Evolutionary conservation across 2,329 filamentous ascomycete species (phyloP).

Genomic region (Trichoderma citrinoviride): DNA sequence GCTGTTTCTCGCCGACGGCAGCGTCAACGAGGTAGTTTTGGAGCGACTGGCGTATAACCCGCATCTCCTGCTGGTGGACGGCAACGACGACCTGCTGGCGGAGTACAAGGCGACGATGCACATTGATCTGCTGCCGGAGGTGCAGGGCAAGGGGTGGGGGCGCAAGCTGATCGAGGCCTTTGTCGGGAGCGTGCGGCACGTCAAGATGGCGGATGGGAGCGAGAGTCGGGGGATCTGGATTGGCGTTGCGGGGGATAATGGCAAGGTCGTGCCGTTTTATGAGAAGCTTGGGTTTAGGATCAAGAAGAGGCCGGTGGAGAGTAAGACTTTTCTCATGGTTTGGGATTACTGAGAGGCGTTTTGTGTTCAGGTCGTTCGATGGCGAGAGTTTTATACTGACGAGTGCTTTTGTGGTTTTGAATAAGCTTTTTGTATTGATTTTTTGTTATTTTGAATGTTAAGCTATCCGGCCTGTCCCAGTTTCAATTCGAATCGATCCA

Average conservation of each 20-base stretch:
- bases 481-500: neutral
- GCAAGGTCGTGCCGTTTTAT: constrained; percentile 48
- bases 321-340: constrained; percentile 43
- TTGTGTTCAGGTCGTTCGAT: too few relatives aligned
- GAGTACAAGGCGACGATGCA: constrained; percentile 47
- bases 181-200: constrained; percentile 38
- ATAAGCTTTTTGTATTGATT: neutral
- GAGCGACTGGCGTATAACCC: constrained; percentile 44
- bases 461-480: constrained; percentile 4
- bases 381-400: neutral
- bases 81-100: constrained; percentile 36
- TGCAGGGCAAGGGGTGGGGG: constrained; percentile 46
- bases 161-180: constrained; percentile 41
- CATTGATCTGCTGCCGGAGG: constrained; percentile 45
- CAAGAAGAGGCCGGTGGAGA: constrained; percentile 36
- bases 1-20: constrained; percentile 31
- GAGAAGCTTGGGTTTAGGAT: constrained; percentile 46
- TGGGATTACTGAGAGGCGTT: constrained; percentile 30
- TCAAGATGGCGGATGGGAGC: constrained; percentile 14
- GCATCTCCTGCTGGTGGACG: constrained; percentile 39
- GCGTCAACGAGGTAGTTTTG: constrained; percentile 33
- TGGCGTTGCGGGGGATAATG: constrained; percentile 46
- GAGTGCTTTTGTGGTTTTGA: neutral
- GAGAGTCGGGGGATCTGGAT: constrained; percentile 41
- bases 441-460: neutral